Evolutionary conservation across 768 basidiomycete genomes (phyloP), one percentile per base, ranked within the genome.

Genomic region (Trametes punicea): DNA sequence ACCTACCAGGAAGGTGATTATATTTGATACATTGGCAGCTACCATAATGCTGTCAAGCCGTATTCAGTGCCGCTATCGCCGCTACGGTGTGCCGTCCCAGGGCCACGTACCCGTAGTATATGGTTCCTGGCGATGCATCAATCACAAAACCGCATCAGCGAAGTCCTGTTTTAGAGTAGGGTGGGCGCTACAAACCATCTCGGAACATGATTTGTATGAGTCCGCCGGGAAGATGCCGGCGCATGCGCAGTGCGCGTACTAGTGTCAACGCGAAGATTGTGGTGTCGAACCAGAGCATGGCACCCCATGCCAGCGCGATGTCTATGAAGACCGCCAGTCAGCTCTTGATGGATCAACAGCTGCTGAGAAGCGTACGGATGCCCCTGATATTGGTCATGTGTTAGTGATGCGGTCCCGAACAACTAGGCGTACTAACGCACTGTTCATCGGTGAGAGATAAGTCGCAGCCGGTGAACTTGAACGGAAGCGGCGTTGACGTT

Each of bases 241-340:
- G 54, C 49, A 62, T 47, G 3, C 46, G 38, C 9, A 62, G 36
- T 1, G 57, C 55, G 15, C 42, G 50, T n/a, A 51, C 20, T 18
- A 59, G 38, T 4, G 61, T 62, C 31, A 59, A 20, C 3, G 51
- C 23, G 13, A 62, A 59, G 25, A 62, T 50, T 6, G 55, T 53
- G 13, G 57, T 59, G 42, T 62, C 61, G 41, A 59, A 62, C 50
- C 45, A 56, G 11, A 62, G 38, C 55, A 62, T 54, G 10, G 57
- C 46, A 6, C 26, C n/a, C 61, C 61, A 62, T 2, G 57, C 63
- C n/a, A 49, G 13, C 1, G 50, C 55, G 31, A 62, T 31, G 27
- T 59, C 67, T 69, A 34, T 34, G 31, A 6, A 15, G 20, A 30
- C 4, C 13, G n/a, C 26, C 6, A 10, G 25, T 31, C 13, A 44